Conservation (phyloP, 768 basidiomycete species). For the Saitozyma podzolica region DNA sequence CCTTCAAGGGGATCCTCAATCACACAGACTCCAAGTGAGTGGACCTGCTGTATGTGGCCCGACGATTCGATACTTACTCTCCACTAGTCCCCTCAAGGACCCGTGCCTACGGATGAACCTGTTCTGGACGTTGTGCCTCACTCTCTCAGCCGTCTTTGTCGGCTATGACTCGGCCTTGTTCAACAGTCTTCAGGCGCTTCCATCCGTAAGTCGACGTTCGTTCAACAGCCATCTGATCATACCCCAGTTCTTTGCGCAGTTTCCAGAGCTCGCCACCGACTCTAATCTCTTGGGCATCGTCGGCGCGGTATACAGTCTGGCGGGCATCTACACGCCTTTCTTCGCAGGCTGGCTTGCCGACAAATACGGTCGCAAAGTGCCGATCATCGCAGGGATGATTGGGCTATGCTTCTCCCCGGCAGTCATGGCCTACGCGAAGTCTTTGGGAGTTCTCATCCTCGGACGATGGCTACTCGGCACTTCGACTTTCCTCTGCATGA, state of each 20-base stretch:
- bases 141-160: constrained; percentile 19
- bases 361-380: constrained; percentile 7
- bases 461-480: too few species aligned
- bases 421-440: too few species aligned
- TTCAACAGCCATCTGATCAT: too few species aligned
- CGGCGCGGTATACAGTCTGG: constrained; percentile 13
- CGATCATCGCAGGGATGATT: not conserved
- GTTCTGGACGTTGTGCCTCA: constrained; percentile 12
- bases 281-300: constrained; percentile 18
- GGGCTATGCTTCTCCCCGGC: too few species aligned
- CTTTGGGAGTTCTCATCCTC: too few species aligned
- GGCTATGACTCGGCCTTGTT: constrained; percentile 27
- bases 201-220: too few species aligned
- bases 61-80: too few species aligned
- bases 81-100: constrained; percentile 4
- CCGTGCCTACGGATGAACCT: constrained; percentile 16
- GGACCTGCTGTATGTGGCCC: too few species aligned
- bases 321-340: constrained; percentile 2
- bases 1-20: too few species aligned
- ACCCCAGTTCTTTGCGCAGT: constrained; percentile 5
- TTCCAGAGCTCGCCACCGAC: constrained; percentile 6
- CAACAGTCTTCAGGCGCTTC: constrained; percentile 29
- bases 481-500: too few species aligned
- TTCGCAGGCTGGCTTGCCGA: constrained; percentile 4
- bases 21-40: too few species aligned